A percentile compares a stretch with the other conserved stretches of the same genome.
These are phyloP conservation scores for Pythium guiyangense DNA, from an alignment of 352 stramenopile species.

Conservation along the genomic window DNA sequence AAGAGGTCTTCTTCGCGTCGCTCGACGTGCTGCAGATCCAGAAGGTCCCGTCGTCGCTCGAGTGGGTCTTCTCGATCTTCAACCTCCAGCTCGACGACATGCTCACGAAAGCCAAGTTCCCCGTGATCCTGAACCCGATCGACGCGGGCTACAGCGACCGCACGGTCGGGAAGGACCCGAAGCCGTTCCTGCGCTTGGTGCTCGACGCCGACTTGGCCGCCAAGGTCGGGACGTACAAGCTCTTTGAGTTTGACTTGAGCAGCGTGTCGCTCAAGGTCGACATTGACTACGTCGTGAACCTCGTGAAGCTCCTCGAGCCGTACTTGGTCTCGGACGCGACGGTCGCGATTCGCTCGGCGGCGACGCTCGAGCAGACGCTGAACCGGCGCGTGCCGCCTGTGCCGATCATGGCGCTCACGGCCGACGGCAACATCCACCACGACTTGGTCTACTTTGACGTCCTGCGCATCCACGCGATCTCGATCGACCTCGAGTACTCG, in stretches of 20 bases:
- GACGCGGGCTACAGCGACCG: conserved; percentile 79
- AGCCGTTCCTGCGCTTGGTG: conserved; percentile 68
- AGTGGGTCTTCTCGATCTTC: conserved; percentile 76
- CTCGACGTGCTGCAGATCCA: conserved; percentile 73
- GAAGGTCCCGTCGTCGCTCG: conserved; percentile 61
- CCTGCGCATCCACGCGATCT: conserved; percentile 65
- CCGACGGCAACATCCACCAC: conserved; percentile 63
- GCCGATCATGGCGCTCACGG: conserved; percentile 46
- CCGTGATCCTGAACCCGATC: conserved; percentile 78
- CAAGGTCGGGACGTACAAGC: conserved; percentile 77
- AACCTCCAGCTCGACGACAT: conserved; percentile 86
- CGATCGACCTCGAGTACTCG: conserved; percentile 76
- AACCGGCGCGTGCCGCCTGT: conserved; percentile 54
- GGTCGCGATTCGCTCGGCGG: conserved; percentile 46
- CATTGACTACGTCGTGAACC: conserved; percentile 80
- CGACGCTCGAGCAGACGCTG: conserved; percentile 60
- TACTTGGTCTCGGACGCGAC: conserved; percentile 71
- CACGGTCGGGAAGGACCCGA: conserved; percentile 44
- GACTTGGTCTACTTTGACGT: conserved; percentile 83
- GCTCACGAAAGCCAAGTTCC: conserved; percentile 74
- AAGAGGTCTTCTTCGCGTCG: conserved; percentile 83
- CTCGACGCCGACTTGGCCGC: conserved; percentile 70
- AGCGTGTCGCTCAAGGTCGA: conserved; percentile 77
- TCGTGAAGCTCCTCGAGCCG: conserved; percentile 77
- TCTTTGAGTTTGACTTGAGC: conserved; percentile 69